Evolutionary conservation across 805 yeast genomes (phyloP).

Genomic region (Lachancea cidri): DNA sequence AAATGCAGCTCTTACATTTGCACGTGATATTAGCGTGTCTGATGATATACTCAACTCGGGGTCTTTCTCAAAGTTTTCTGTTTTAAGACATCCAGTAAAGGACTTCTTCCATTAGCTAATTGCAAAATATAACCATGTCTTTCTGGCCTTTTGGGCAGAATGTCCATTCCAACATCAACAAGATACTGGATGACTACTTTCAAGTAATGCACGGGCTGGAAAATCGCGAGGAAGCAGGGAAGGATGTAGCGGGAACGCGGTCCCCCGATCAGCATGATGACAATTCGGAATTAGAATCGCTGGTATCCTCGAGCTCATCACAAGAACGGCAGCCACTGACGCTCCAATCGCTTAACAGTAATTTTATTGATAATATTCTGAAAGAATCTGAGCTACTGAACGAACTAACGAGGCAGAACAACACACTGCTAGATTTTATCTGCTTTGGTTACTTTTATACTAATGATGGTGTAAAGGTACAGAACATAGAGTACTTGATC

Average conservation of each 20-base stretch:
- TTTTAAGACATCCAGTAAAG: not conserved
- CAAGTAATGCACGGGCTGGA: slow-evolving; percentile 26
- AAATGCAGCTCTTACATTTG: too few species aligned
- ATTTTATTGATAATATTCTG: slow-evolving; percentile 34
- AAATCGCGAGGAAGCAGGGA: slow-evolving; percentile 10
- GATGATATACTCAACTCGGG: not conserved
- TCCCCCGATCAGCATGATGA: not conserved
- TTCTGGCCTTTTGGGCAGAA: slow-evolving; percentile 43
- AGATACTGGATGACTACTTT: slow-evolving; percentile 39
- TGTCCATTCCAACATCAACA: slow-evolving; percentile 33
- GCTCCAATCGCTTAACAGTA: slow-evolving; percentile 14
- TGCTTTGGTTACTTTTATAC: slow-evolving; percentile 40
- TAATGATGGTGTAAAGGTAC: slow-evolving; percentile 15
- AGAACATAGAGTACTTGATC: slow-evolving; percentile 29
- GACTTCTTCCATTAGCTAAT: not conserved
- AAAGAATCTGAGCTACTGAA: slow-evolving; percentile 37
- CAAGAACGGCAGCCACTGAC: slow-evolving; percentile 1
- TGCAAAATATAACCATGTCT: slow-evolving; percentile 30
- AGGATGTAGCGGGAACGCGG: slow-evolving; percentile 5
- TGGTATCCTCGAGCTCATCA: not conserved
- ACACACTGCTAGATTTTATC: slow-evolving; percentile 42
- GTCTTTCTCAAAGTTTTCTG: not conserved
- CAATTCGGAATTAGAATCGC: not conserved
- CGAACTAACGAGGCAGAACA: slow-evolving; percentile 35
- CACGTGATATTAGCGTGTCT: not conserved